Conservation (phyloP, 164 flowering plant species). For the Cinnamomum chago region DNA sequence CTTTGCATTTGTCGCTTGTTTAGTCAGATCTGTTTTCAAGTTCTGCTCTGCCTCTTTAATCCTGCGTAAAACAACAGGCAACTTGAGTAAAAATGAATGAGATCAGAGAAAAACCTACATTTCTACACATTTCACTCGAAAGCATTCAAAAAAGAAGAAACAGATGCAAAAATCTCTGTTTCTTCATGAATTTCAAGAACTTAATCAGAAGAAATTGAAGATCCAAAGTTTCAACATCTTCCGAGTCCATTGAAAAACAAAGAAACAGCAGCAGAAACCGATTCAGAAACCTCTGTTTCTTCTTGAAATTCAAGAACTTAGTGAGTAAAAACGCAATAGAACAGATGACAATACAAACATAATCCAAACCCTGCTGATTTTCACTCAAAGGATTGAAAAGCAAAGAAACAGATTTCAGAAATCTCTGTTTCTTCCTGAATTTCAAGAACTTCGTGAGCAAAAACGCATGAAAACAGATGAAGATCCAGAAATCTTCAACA, state of each 20-base stretch:
- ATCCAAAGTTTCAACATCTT: no score
- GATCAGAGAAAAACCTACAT: background rate
- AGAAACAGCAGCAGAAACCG: background rate
- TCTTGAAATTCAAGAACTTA: background rate
- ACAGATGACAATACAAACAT: no score
- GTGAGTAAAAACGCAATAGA: no score
- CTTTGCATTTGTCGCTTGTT: conserved; percentile 18
- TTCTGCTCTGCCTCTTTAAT: conserved; percentile 22
- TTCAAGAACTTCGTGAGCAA: background rate
- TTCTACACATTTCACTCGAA: background rate
- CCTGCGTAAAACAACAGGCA: background rate
- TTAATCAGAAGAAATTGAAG: no score
- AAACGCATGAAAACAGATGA: no score
- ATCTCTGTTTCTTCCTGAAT: background rate
- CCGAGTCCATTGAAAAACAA: background rate
- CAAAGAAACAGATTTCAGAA: background rate
- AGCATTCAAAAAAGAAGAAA: background rate
- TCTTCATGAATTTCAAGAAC: no score
- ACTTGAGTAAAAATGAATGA: no score
- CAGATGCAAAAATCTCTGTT: no score
- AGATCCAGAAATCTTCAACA: no score
- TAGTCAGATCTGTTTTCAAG: conserved; percentile 37
- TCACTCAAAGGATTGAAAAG: no score
- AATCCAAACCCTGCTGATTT: no score
- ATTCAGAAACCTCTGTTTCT: background rate